Evolutionary conservation across 2,329 filamentous ascomycete genomes (phyloP).

Genomic region (Clonostachys byssicola): DNA sequence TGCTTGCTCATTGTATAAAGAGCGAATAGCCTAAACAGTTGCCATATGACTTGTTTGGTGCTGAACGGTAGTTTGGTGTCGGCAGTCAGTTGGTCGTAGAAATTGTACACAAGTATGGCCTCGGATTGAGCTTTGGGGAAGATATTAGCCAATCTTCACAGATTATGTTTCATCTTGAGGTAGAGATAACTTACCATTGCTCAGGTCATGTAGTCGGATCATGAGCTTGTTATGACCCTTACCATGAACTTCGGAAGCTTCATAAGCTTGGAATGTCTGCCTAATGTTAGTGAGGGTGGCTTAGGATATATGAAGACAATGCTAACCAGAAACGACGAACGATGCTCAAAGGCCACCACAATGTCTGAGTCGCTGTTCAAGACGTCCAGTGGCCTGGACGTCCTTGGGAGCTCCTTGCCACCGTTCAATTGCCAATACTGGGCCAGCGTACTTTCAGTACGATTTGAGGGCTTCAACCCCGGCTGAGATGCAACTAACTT

Average conservation of each 20-base stretch:
- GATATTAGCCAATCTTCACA: no score
- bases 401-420: background rate
- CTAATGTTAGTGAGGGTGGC: background rate
- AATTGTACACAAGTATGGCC: background rate
- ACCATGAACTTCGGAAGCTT: background rate
- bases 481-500: background rate
- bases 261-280: background rate
- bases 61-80: background rate
- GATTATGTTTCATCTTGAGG: no score
- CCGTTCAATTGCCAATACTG: background rate
- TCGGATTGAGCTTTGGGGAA: background rate
- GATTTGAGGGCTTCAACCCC: background rate
- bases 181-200: background rate
- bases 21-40: background rate
- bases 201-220: background rate
- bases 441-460: background rate
- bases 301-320: background rate
- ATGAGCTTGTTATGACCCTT: background rate
- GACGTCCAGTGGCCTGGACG: background rate
- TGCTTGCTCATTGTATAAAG: background rate
- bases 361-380: background rate
- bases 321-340: background rate
- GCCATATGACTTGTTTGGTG: background rate
- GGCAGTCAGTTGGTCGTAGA: background rate
- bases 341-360: background rate